These are phyloP conservation scores for Gaertneriomyces semiglobifer DNA, from an alignment of 192 early-diverging fungal species.

Conservation along the genomic window DNA sequence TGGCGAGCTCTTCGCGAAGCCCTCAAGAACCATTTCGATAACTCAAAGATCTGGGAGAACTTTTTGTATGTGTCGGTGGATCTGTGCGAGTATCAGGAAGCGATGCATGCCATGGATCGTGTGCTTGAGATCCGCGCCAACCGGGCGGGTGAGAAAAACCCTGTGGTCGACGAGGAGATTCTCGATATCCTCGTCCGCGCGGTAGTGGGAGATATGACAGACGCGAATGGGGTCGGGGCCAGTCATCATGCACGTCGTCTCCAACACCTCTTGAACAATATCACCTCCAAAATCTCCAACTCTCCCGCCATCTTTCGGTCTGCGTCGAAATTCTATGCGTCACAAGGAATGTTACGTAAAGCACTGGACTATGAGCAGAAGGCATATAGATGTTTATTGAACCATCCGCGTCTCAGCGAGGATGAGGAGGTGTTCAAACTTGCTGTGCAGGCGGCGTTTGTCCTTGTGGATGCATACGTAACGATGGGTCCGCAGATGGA, in stretches of 20 bases:
- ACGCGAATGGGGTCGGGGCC: constrained; percentile 14
- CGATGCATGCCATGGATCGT: constrained; percentile 79
- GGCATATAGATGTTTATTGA: constrained; percentile 76
- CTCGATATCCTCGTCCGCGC: constrained; percentile 69
- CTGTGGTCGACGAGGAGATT: constrained; percentile 77
- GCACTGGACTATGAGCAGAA: constrained; percentile 80
- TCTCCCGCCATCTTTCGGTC: constrained; percentile 72
- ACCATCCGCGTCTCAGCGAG: constrained; percentile 72
- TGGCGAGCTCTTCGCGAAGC: constrained; percentile 80
- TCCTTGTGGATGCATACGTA: constrained; percentile 74
- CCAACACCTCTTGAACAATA: constrained; percentile 63
- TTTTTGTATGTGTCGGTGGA: constrained; percentile 75
- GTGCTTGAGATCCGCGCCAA: constrained; percentile 75
- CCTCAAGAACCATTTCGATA: constrained; percentile 71
- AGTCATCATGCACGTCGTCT: constrained; percentile 50
- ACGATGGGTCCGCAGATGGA: constrained; percentile 59
- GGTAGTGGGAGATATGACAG: constrained; percentile 39
- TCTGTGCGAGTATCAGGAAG: constrained; percentile 73
- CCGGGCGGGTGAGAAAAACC: constrained; percentile 54
- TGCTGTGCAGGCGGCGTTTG: constrained; percentile 65
- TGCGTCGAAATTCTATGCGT: constrained; percentile 73
- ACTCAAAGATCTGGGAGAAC: constrained; percentile 93
- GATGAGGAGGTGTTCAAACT: constrained; percentile 68
- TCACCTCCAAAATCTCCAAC: constrained; percentile 72
- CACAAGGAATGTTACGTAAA: constrained; percentile 56